A percentile compares a stretch with the other conserved stretches of the same genome.
Conservation (phyloP, 2,329 filamentous ascomycete genomes). For the Paecilomyces formosus region DNA sequence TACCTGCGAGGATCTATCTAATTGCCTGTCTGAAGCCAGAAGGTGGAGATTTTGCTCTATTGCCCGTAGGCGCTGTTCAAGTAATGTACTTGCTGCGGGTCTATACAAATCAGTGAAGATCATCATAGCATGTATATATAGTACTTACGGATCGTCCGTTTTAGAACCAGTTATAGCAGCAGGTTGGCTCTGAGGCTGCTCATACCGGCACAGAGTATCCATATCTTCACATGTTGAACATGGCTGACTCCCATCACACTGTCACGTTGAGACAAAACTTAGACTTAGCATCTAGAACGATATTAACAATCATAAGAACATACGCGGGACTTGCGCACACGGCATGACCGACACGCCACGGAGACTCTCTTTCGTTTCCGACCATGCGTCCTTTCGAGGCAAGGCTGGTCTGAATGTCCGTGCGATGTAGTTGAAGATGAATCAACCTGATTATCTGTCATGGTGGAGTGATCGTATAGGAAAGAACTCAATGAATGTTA, state of each 20-base stretch:
- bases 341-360: constrained; percentile 7
- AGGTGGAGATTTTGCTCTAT: neutral
- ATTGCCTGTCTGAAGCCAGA: neutral
- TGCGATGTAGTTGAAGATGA: neutral
- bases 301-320: neutral
- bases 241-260: constrained; percentile 7
- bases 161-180: neutral
- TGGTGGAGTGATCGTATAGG: neutral
- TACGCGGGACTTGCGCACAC: constrained; percentile 8
- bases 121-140: neutral
- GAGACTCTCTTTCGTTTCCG: constrained; percentile 7
- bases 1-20: too few relatives aligned
- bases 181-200: constrained; percentile 3
- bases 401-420: neutral
- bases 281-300: neutral
- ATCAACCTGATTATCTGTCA: neutral
- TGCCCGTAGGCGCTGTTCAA: neutral
- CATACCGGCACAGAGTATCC: constrained; percentile 7
- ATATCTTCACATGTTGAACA: constrained; percentile 8
- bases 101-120: neutral
- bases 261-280: neutral
- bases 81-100: neutral
- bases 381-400: neutral
- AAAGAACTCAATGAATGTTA: neutral
- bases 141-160: neutral